These are phyloP conservation scores for Zymoseptoria pseudotritici DNA, from an alignment of 2,329 filamentous ascomycete species.

Conservation along the genomic window DNA sequence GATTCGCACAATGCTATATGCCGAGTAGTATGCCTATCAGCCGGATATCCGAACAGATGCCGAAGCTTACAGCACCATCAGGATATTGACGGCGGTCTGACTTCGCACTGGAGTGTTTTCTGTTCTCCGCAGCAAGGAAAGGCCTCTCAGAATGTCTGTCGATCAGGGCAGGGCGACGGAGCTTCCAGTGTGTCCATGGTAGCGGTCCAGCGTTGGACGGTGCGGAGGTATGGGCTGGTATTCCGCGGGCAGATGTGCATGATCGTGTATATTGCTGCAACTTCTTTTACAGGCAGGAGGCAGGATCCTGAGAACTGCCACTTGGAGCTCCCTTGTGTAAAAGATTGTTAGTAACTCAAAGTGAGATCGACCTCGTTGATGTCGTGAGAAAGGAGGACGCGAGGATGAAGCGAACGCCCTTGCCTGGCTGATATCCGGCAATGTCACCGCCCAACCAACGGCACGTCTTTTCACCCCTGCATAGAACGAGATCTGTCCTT, in stretches of 20 bases:
- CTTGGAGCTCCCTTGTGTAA: no score
- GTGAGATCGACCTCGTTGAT: no score
- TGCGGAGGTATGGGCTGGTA: background rate
- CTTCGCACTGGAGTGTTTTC: no score
- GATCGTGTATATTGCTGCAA: background rate
- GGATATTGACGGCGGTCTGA: no score
- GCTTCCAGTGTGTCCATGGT: background rate
- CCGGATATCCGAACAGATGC: no score
- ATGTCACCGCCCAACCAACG: background rate
- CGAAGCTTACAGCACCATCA: no score
- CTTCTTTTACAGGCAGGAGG: background rate
- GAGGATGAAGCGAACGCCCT: background rate
- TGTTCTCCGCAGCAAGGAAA: background rate
- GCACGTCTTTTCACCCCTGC: background rate
- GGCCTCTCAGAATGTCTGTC: background rate
- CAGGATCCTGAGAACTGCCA: background rate
- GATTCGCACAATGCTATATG: background rate
- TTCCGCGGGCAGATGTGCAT: no score
- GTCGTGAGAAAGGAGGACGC: no score
- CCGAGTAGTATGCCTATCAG: background rate
- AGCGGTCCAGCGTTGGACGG: no score
- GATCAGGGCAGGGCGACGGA: background rate
- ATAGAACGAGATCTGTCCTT: background rate
- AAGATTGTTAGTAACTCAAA: no score
- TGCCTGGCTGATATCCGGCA: background rate